Evolutionary conservation across 305 asterid genomes (phyloP), one percentile per base, ranked within the genome.

Genomic region (Fraxinus floribunda): DNA sequence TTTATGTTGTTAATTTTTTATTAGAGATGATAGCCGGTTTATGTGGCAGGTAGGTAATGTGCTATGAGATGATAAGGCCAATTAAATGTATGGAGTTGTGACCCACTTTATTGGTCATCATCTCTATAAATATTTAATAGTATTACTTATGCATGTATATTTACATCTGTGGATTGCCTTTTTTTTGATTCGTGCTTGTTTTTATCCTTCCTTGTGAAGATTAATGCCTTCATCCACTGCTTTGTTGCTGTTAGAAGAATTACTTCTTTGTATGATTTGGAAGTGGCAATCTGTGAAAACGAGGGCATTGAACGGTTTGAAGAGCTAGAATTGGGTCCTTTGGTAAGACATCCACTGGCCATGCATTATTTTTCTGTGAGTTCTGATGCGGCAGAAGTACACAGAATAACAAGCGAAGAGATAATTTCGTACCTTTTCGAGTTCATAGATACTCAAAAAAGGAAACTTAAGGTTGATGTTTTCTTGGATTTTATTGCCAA

Each of bases 251-350:
- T 87, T 83, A 91, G 94, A 88, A 89, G 90, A 85, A 88, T 96
- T 76, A 88, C 94, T 85, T 87, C 99, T 2, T 78, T 96, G 89
- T 87, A 90, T 86, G 99, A 96, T 83, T 86, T 96, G 93, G 97
- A 92, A 84, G 79, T 89, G 75, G 98, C 94, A 70, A 82, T 96
- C 41, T 93, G 99, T 86, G 84, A 94, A 90, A 93, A 85, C 22
- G 98, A 96, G 88, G 97, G 97, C 52, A 83, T 96, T 77, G 88
- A 87, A 77, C 84, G 30, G 78, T 96, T 93, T 88, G 97, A 93
- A 81, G 97, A 94, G 87, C 92, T 96, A 83, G 95, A 91, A 83
- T 89, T 96, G 92, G 99, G 99, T 75, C 98, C 99, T 80, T 88
- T 96, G 90, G 84, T 91, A 78, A 91, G 91, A 77, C 95, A 94